A percentile compares a stretch with the other conserved stretches of the same genome.
These are phyloP conservation scores for Lathyrus aphaca DNA, from an alignment of 306 rosid species.

Conservation along the genomic window DNA sequence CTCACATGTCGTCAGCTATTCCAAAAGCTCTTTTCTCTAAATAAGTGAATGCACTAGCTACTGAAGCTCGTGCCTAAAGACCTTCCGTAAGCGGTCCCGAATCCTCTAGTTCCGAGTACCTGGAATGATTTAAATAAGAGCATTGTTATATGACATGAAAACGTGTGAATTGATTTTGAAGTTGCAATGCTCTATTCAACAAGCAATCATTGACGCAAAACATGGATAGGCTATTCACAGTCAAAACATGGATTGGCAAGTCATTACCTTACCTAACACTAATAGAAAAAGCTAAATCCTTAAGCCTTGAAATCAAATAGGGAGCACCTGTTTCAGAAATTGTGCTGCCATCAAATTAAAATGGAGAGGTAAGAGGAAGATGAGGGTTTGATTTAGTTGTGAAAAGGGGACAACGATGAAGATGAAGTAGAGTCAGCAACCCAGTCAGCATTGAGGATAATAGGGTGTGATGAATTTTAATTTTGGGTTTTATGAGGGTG, in stretches of 20 bases:
- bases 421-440: too few relatives aligned
- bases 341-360: slow-evolving; percentile 61
- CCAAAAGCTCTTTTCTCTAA: slow-evolving; percentile 94
- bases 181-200: too few relatives aligned
- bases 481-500: too few relatives aligned
- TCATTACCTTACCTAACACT: slow-evolving; percentile 64
- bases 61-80: slow-evolving; percentile 84
- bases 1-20: slow-evolving; percentile 93
- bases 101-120: slow-evolving; percentile 62
- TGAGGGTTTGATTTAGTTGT: too few relatives aligned
- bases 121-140: slow-evolving; percentile 40
- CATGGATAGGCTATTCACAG: too few relatives aligned
- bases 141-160: neutral
- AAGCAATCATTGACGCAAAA: too few relatives aligned
- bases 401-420: too few relatives aligned
- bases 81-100: slow-evolving; percentile 69
- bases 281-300: slow-evolving; percentile 91
- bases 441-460: too few relatives aligned
- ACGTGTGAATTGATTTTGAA: too few relatives aligned
- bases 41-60: slow-evolving; percentile 75
- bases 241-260: neutral
- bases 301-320: slow-evolving; percentile 83
- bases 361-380: too few relatives aligned
- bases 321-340: slow-evolving; percentile 72
- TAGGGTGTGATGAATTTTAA: too few relatives aligned